These are phyloP conservation scores for Saccharomycopsis capsularis DNA, from an alignment of 805 yeast species.

Conservation along the genomic window DNA sequence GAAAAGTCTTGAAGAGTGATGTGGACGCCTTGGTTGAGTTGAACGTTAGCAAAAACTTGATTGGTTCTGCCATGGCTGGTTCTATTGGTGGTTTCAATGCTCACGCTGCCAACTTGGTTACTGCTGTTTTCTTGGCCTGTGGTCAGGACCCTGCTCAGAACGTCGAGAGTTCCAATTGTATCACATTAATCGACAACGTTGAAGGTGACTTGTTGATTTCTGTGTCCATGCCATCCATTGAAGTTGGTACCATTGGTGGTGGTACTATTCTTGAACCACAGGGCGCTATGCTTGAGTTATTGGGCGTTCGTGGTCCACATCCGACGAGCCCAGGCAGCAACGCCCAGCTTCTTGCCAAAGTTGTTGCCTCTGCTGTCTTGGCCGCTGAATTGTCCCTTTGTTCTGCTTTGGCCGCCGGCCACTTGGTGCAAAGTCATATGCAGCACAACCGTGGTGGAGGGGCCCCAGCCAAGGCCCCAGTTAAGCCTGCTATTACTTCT, in stretches of 20 bases:
- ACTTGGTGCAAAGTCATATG: conserved; percentile 96
- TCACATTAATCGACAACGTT: conserved; percentile 76
- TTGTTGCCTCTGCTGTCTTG: conserved; percentile 89
- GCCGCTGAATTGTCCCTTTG: conserved; percentile 94
- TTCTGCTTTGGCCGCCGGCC: conserved; percentile 97
- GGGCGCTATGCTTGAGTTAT: conserved; percentile 87
- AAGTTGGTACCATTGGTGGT: conserved; percentile 99
- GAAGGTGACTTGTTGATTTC: conserved; percentile 82
- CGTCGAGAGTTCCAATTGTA: conserved; percentile 96
- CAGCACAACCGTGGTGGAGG: conserved; percentile 51
- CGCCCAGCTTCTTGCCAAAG: conserved; percentile 86
- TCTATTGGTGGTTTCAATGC: conserved; percentile 97
- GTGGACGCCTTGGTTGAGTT: conserved; percentile 89
- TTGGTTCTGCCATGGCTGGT: conserved; percentile 99
- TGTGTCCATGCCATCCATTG: conserved; percentile 99
- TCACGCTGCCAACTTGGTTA: conserved; percentile 93
- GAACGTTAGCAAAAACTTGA: conserved; percentile 79
- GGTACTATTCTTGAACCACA: conserved; percentile 98
- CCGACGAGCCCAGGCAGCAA: conserved; percentile 90
- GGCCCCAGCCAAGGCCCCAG: conserved; percentile 27
- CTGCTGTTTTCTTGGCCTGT: conserved; percentile 89
- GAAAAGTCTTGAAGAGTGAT: conserved; percentile 79
- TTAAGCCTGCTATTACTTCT: too few relatives aligned
- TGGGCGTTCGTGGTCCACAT: conserved; percentile 95
- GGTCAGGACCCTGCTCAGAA: conserved; percentile 99